A percentile compares a stretch with the other conserved stretches of the same genome.
Evolutionary conservation across 345 rosid genomes (phyloP).

Genomic region (Lagerstroemia speciosa): DNA sequence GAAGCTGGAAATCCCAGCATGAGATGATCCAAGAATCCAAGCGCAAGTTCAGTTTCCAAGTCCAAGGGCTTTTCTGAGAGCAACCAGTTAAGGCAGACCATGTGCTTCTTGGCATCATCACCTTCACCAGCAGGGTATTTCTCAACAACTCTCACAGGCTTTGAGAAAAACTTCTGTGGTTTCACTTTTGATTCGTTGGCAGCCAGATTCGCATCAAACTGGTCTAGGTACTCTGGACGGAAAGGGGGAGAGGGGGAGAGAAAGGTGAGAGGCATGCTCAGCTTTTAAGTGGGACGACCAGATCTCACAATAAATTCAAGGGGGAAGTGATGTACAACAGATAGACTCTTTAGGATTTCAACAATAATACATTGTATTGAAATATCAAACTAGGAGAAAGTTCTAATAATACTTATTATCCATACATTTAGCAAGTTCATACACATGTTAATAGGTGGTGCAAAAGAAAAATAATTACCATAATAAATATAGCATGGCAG

Average conservation of each 20-base stretch:
- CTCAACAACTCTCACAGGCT: constrained; percentile 72
- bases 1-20: constrained; percentile 97
- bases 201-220: constrained; percentile 63
- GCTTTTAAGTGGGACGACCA: not conserved
- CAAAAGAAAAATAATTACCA: not conserved
- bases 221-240: constrained; percentile 67
- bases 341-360: not conserved
- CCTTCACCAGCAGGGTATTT: constrained; percentile 82
- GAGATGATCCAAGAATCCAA: constrained; percentile 89
- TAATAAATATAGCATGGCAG: not conserved
- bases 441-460: not conserved
- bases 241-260: constrained; percentile 10
- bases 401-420: not conserved
- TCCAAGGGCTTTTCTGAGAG: constrained; percentile 75
- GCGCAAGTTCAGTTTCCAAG: constrained; percentile 80
- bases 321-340: not conserved
- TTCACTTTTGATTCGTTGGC: constrained; percentile 51
- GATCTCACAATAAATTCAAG: not conserved
- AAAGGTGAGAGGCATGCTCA: not conserved
- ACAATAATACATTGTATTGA: no score
- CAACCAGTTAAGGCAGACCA: constrained; percentile 93
- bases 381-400: not conserved
- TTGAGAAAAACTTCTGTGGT: constrained; percentile 54
- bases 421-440: not conserved
- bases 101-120: constrained; percentile 77